phyloP scores from a whole-genome alignment of 345 rosid species.

The Aurinia saxatilis region DNA sequence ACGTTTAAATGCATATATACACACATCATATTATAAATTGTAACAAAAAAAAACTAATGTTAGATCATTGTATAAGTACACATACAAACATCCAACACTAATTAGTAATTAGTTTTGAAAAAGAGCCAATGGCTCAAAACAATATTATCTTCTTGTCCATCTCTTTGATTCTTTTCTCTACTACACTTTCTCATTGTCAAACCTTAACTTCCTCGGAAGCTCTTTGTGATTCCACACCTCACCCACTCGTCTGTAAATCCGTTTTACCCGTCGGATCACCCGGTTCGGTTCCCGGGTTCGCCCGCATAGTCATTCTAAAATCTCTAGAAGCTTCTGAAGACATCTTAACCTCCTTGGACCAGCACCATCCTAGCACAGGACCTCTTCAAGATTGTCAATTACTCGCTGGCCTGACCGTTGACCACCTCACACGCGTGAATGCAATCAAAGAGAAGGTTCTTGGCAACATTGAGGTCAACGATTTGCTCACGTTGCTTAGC shows the following conservation, averaged over 20 bases:
- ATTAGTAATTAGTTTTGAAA: neutral
- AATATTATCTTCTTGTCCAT: neutral
- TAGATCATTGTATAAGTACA: conserved; percentile 2
- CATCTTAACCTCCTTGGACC: neutral
- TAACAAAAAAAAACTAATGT: neutral
- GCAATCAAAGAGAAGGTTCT: neutral
- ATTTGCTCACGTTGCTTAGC: conserved; percentile 26
- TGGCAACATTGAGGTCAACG: neutral
- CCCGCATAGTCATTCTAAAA: conserved; percentile 6
- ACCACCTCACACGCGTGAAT: conserved; percentile 12
- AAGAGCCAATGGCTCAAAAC: conserved; percentile 17
- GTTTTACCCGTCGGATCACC: neutral
- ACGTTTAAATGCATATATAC: conserved; percentile 1
- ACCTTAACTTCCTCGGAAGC: neutral
- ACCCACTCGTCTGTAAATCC: conserved; percentile 18
- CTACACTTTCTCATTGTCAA: neutral
- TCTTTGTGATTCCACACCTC: conserved; percentile 14
- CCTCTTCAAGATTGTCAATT: conserved; percentile 28
- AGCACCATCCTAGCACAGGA: neutral
- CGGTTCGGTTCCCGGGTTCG: neutral
- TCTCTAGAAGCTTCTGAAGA: conserved; percentile 13
- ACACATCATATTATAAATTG: neutral
- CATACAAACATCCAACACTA: neutral
- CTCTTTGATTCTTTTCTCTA: neutral
- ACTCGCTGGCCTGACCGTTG: conserved; percentile 19